phyloP scores from a whole-genome alignment of 2,329 filamentous ascomycete genomes.

The Nemania bipapillata region DNA sequence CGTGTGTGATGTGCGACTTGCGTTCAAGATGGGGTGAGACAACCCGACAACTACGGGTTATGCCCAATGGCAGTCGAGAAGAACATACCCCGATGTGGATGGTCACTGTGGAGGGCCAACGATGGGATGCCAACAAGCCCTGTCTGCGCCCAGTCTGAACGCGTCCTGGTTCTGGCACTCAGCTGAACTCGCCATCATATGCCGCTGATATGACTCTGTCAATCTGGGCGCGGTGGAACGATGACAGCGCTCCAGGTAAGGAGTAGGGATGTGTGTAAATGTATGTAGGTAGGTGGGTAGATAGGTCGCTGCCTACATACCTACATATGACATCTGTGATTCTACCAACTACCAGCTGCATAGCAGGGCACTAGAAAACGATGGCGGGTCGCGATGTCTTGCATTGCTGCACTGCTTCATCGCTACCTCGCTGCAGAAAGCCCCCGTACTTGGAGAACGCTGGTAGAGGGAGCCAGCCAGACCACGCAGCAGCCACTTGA shows the following conservation, averaged over 20 bases:
- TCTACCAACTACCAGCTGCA: background rate
- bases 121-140: slow-evolving; percentile 18
- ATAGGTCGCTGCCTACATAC: background rate
- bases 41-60: background rate
- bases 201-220: slow-evolving; percentile 10
- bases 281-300: background rate
- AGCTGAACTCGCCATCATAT: slow-evolving; percentile 10
- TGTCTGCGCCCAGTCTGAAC: background rate
- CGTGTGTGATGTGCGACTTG: background rate
- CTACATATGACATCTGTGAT: too few species aligned
- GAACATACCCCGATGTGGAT: background rate
- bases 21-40: slow-evolving; percentile 5
- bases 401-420: slow-evolving; percentile 29
- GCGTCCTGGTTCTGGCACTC: background rate
- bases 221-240: slow-evolving; percentile 22
- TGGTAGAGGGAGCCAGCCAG: slow-evolving; percentile 8
- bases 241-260: background rate
- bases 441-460: slow-evolving; percentile 7
- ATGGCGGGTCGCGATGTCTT: slow-evolving; percentile 24
- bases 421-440: slow-evolving; percentile 20
- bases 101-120: slow-evolving; percentile 9
- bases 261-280: background rate
- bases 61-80: slow-evolving; percentile 16
- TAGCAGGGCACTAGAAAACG: background rate
- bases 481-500: slow-evolving; percentile 28